These are phyloP conservation scores for Trametes villosa DNA, from an alignment of 768 basidiomycete species.

Conservation along the genomic window DNA sequence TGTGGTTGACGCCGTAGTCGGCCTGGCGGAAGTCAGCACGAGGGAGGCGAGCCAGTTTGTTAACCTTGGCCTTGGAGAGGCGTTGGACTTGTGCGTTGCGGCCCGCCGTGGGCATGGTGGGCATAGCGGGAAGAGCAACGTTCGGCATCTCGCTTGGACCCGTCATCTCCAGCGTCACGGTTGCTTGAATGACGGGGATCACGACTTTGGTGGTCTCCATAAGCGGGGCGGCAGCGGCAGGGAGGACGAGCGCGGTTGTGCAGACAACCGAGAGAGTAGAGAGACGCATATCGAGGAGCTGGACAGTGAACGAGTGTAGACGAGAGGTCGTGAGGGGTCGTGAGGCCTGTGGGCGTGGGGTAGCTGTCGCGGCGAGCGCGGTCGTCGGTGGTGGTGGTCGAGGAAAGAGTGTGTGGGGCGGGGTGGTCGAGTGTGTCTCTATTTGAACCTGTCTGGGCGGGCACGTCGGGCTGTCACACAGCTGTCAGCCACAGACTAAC, in stretches of 20 bases:
- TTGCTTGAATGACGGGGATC: slow-evolving; percentile 4
- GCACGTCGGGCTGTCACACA: neutral
- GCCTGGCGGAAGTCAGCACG: slow-evolving; percentile 21
- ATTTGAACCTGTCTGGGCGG: slow-evolving; percentile 5
- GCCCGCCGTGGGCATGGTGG: neutral
- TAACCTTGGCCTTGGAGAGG: slow-evolving; percentile 8
- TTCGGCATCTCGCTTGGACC: slow-evolving; percentile 25
- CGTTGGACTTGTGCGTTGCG: neutral
- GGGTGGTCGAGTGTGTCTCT: neutral
- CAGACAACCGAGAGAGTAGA: slow-evolving; percentile 20
- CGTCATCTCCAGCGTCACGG: slow-evolving; percentile 17
- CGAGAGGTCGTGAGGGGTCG: slow-evolving; percentile 16
- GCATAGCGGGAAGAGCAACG: neutral
- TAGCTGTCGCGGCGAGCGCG: slow-evolving; percentile 3
- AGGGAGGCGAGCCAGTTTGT: neutral
- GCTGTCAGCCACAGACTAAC: neutral
- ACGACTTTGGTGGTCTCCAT: slow-evolving; percentile 8
- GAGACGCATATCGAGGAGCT: slow-evolving; percentile 10
- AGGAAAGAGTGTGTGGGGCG: neutral
- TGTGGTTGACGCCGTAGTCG: slow-evolving; percentile 21
- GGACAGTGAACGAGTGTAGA: slow-evolving; percentile 15
- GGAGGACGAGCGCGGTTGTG: slow-evolving; percentile 15
- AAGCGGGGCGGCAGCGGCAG: slow-evolving; percentile 25
- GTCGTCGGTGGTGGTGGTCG: slow-evolving; percentile 9
- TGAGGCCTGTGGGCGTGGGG: slow-evolving; percentile 20